Evolutionary conservation across 2,329 filamentous ascomycete genomes (phyloP), one percentile per base, ranked within the genome.

Genomic region (Ceratocystis eucalypticola): DNA sequence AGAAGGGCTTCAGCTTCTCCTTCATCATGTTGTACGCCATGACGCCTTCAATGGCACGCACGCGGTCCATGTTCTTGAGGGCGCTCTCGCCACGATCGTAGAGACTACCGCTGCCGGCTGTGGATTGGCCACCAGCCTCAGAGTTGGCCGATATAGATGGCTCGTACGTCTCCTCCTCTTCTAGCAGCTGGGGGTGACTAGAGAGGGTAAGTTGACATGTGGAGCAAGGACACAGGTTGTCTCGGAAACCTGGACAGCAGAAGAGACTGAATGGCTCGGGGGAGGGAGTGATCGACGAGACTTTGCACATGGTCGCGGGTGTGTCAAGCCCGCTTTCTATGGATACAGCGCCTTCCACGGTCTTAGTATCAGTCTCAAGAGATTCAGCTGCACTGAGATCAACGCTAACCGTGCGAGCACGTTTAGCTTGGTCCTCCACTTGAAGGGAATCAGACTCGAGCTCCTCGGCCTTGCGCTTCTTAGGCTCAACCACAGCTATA

Each of bases 21-120:
- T 95, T 94, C 68, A 99, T 82, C 72, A 96, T 88, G 72, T 97
- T 96, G 76, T 97, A 99, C 0, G 92, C 93, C 91, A 97, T 96
- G 59, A 96, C 93, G 17, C 94, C 94, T 75, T 99, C 89, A 66
- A 99, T 96, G 3, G 94, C 94, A 15, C 87, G 83, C 6, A 97
- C 93, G 1, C 94, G 88, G 74, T 99, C 94, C 66, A 99, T 87
- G 71, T 91, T 95, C 74, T 87, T 91, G 33, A 99, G 82, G 0
- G 92, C 93, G 61, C 90, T 93, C 77, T 99, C 94, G 61, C 94
- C 94, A 20, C 91, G 89, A 62, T 97, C 92, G 44, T 95, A 85
- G 1, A 99, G 80, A 69, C 88, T 94, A 59, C 89, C 89, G 44
- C 89, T 92, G 62, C 89, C 88, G 4, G 84, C 80, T 1, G 83